Base-by-base conservation (phyloP, 2,329 filamentous ascomycete species). In the Trichoderma brevicompactum region DNA sequence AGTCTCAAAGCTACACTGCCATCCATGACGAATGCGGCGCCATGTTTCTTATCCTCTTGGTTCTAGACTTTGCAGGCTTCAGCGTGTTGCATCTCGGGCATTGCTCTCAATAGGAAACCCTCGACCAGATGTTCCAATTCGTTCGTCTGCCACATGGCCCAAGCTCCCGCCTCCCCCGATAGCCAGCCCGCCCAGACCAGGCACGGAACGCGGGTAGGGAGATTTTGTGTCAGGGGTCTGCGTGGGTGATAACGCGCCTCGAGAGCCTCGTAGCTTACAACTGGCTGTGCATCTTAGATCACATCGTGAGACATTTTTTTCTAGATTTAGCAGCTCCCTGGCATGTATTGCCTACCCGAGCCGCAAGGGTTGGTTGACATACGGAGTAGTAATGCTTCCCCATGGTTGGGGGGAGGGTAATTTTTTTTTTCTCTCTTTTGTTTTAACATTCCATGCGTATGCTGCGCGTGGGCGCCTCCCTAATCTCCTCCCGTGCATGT, bases 141-240 rank as follows among this genome's bases (percentile, higher is more conserved):
- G 19, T 53, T 34, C 44, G 40, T 46, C 34, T 60, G 46, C 40
- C 48, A 46, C 54, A 65, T 65, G 63, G 63, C 40, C 63, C 55
- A 52, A 60, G 63, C 54, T 52, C 34, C 44, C 55, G 23, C 28
- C 15, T 32, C 34, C 58, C 44, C 58, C 44, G 32, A 49, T 48
- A 40, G n/a, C 15, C 56, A 50, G 41, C 54, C 48, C 23, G 44
- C 46, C 28, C 53, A 52, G 40, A 23, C 54, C 54, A 28, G 54
- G 54, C 40, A 60, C 46, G 63, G 63, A 58, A 65, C 46, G 63
- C 54, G 54, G 63, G 54, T 52, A 59, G 43, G 23, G 61, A 34
- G 43, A n/a, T 17, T 36, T 44, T 56, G 46, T 50, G 54, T 52
- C 62, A 59, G 46, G 44, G 50, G 62, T 44, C 53, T 28, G 53